Base-by-base conservation (phyloP, 2,329 filamentous ascomycete genomes). In the Bipolaris victoriae region DNA sequence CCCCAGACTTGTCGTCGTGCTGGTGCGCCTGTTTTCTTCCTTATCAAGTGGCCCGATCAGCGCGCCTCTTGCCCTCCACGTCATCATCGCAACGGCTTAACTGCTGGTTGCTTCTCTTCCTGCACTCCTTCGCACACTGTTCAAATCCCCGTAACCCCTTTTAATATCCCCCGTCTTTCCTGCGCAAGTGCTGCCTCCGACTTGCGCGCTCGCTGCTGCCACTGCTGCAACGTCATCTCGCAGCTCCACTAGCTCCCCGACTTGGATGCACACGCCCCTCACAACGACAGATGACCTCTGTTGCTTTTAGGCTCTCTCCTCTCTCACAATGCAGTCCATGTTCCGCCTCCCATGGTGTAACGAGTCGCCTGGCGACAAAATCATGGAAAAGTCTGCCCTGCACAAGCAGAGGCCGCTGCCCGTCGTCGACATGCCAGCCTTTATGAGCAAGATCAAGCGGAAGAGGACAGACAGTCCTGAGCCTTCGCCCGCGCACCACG, bases 371-470 rank as follows among this genome's bases (percentile, higher is more conserved):
- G 72, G 68, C 71, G 77, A 74, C 65, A 78, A 79, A 63, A 77
- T 77, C 71, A 74, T 77, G 69, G 77, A 79, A 50, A 79, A 78
- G 70, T 66, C 74, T 18, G 66, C 72, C 24, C 67, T 78, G 58
- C 73, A 77, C 65, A 78, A 77, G 68, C 70, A 77, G 74, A 78
- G 76, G 68, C 73, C 72, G 49, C 69, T 77, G 63, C 78, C 80
- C 16, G 75, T 79, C 54, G 74, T 81, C 66, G 79, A 81, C 57
- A 79, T 82, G 54, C 76, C 80, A 37, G 54, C 63, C 48, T 71
- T 77, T 64, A 71, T 81, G 64, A 81, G 79, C 62, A 81, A 82
- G 66, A 75, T 86, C 69, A 88, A 88, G 80, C 82, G 86, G 61
- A 87, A 87, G 74, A 79, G 82, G 53, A 80, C 80, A 31, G 79